phyloP scores from a whole-genome alignment of 2,329 filamentous ascomycete species.

The Fusarium nanum region DNA sequence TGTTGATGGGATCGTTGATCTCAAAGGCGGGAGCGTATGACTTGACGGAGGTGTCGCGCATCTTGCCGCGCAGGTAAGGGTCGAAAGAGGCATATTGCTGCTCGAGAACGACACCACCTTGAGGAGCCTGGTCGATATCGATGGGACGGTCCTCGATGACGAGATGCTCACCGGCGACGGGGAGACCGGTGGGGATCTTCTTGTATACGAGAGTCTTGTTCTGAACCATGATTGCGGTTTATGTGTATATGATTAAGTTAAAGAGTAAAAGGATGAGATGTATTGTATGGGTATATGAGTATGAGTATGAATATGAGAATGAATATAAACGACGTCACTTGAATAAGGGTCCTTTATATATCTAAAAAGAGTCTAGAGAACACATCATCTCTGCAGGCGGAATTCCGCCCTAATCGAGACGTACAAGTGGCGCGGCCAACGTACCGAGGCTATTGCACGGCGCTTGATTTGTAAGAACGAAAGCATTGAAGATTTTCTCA shows the following conservation, averaged over 20 bases:
- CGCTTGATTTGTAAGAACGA: slow-evolving; percentile 30
- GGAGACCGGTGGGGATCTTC: slow-evolving; percentile 72
- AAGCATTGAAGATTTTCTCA: slow-evolving; percentile 15
- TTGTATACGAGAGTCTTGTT: slow-evolving; percentile 85
- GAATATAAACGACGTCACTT: slow-evolving; percentile 21
- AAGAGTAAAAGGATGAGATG: neutral
- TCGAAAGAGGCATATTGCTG: slow-evolving; percentile 82
- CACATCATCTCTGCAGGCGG: too few species aligned
- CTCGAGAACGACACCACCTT: slow-evolving; percentile 75
- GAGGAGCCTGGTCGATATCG: slow-evolving; percentile 69
- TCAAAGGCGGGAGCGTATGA: slow-evolving; percentile 68
- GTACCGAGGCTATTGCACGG: slow-evolving; percentile 17
- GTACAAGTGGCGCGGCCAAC: slow-evolving; percentile 14
- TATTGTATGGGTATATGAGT: neutral
- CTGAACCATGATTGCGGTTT: slow-evolving; percentile 49
- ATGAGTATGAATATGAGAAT: slow-evolving; percentile 9
- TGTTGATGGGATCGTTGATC: slow-evolving; percentile 72
- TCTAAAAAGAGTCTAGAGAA: slow-evolving; percentile 1
- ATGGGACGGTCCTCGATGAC: slow-evolving; percentile 73
- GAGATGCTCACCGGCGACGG: slow-evolving; percentile 77
- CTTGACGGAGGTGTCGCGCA: slow-evolving; percentile 71
- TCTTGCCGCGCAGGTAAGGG: slow-evolving; percentile 84
- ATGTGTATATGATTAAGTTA: neutral
- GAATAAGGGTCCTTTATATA: slow-evolving; percentile 7
- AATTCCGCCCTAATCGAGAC: neutral